These are phyloP conservation scores for Aureobasidium zeae DNA, from an alignment of 2,329 filamentous ascomycete genomes.

Conservation along the genomic window DNA sequence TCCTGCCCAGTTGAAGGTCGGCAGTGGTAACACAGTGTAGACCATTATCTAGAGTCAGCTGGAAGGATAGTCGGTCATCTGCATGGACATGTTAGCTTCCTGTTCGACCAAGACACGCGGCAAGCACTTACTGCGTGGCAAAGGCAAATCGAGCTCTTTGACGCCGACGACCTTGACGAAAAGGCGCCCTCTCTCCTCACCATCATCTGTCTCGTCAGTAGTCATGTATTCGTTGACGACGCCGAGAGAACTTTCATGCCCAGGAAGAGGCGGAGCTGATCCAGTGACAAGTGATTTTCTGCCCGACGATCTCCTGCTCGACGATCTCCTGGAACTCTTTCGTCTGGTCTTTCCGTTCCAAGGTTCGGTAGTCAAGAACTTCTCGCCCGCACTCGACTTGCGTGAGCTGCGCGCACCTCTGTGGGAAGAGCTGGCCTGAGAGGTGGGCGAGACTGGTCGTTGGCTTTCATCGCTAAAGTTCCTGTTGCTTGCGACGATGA, in stretches of 20 bases:
- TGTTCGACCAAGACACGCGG: neutral
- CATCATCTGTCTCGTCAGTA: constrained; percentile 58
- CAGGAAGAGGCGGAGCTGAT: constrained; percentile 73
- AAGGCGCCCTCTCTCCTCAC: constrained; percentile 75
- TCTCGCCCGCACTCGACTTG: constrained; percentile 58
- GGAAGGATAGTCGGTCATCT: constrained; percentile 91
- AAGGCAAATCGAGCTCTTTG: constrained; percentile 84
- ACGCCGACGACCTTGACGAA: constrained; percentile 99
- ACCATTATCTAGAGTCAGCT: constrained; percentile 93
- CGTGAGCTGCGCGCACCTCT: constrained; percentile 56
- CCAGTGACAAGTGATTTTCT: constrained; percentile 21
- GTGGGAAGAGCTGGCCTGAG: constrained; percentile 19
- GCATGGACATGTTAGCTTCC: constrained; percentile 24
- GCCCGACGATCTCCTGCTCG: constrained; percentile 46
- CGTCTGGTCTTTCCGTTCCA: constrained; percentile 79
- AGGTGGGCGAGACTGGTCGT: constrained; percentile 32
- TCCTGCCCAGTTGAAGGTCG: constrained; percentile 85
- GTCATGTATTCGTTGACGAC: constrained; percentile 55
- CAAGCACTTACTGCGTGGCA: constrained; percentile 67
- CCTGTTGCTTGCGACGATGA: constrained; percentile 77
- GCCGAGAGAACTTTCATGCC: constrained; percentile 63
- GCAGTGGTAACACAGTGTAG: constrained; percentile 95
- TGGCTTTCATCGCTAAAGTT: constrained; percentile 43
- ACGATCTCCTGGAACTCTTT: constrained; percentile 51
- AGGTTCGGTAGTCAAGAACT: constrained; percentile 93